These are phyloP conservation scores for Euphorbia schlechtendalii DNA, from an alignment of 441 rosid genomes.

Conservation along the genomic window DNA sequence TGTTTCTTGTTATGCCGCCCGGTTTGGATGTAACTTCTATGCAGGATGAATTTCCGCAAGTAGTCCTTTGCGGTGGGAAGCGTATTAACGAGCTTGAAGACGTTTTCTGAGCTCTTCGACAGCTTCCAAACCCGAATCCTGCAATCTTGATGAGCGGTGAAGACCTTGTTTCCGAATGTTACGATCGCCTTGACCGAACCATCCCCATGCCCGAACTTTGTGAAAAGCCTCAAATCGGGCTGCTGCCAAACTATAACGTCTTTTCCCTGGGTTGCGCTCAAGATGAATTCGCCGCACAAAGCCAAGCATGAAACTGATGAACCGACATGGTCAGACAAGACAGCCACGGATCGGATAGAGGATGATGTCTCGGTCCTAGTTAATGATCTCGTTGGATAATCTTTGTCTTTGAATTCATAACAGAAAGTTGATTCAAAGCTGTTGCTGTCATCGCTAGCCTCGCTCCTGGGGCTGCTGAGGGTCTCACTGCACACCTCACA, in stretches of 20 bases:
- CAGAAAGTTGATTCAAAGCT: slow-evolving; percentile 20
- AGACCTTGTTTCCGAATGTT: slow-evolving; percentile 61
- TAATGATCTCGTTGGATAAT: slow-evolving; percentile 28
- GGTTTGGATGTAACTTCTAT: slow-evolving; percentile 74
- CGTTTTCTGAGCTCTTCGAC: slow-evolving; percentile 70
- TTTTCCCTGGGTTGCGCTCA: slow-evolving; percentile 81
- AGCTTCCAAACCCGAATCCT: slow-evolving; percentile 89
- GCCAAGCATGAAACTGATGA: slow-evolving; percentile 77
- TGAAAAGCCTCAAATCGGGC: slow-evolving; percentile 74
- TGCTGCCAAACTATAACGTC: slow-evolving; percentile 95
- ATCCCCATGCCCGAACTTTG: slow-evolving; percentile 84
- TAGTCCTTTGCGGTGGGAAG: slow-evolving; percentile 86
- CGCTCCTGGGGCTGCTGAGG: slow-evolving; percentile 32
- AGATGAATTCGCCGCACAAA: slow-evolving; percentile 73
- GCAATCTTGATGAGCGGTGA: slow-evolving; percentile 89
- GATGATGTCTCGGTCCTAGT: slow-evolving; percentile 20
- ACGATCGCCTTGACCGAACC: slow-evolving; percentile 80
- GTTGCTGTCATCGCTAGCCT: slow-evolving; percentile 31
- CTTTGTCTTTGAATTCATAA: slow-evolving; percentile 29
- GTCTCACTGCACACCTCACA: slow-evolving; percentile 22
- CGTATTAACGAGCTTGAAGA: slow-evolving; percentile 64
- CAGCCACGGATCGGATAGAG: slow-evolving; percentile 49
- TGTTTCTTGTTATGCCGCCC: slow-evolving; percentile 62
- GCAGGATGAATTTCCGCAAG: slow-evolving; percentile 77
- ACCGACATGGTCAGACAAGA: slow-evolving; percentile 67